Evolutionary conservation across 371 early-diverging fungal genomes (phyloP), one percentile per base, ranked within the genome.

Genomic region (Capillidium rhysosporum): DNA sequence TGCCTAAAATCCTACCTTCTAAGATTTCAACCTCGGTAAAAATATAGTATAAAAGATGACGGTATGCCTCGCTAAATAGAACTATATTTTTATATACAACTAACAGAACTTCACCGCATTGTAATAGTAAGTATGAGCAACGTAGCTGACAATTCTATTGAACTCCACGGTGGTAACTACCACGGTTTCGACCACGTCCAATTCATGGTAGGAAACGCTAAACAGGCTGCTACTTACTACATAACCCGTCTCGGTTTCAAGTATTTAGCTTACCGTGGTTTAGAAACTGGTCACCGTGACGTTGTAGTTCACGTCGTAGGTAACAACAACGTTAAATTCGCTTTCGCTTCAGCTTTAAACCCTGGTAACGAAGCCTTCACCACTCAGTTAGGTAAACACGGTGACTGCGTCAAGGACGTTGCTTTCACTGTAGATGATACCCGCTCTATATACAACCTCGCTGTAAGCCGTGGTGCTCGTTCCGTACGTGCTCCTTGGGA

Each of bases 381-480:
- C 30, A 76, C 71, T 44, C 84, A 86, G 59, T 70, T 82, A 56
- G 79, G 79, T 46, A 57, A 60, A 31, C 92, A 92, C 69, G 96
- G 94, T 66, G 96, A 96, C 61, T 90, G 84, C 60, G 94, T 92
- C 61, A 84, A 85, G 67, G 85, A 96, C 69, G 82, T 96, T 40
- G 91, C 92, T n/a, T 94, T 94, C 62, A 74, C 81, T 31, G 95
- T 93, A 28, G 89, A 86, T 59, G 79, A 94, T 60, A 81, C 75
- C 56, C 72, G 78, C 46, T 71, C 75, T 54, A 77, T 89, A 59
- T 94, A 79, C 65, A 58, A 69, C 59, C 72, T 79, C 60, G 93
- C 93, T 20, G 75, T 93, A 21, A 77, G 69, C 53, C 75, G 85
- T 55, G 94, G 94, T 51, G 97, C 93, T 38, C 75, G 68, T 57